A percentile compares a stretch with the other conserved stretches of the same genome.
phyloP scores from a whole-genome alignment of 352 stramenopile genomes.

The Stramenopiles sp. region DNA sequence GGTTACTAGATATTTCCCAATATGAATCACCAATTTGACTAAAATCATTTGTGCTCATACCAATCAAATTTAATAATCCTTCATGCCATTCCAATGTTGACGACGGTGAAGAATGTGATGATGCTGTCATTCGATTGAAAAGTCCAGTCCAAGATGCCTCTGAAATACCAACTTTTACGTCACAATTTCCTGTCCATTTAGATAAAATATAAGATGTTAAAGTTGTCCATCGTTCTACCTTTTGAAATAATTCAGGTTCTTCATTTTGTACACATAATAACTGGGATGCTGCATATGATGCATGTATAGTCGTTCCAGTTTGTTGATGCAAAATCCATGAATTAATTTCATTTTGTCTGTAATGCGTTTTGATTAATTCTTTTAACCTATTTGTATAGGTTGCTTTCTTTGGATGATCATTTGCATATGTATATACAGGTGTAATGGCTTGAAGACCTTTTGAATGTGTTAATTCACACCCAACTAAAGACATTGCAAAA shows the following conservation, averaged over 20 bases:
- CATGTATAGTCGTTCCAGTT: slow-evolving; percentile 48
- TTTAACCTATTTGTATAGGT: no score
- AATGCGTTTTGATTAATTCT: no score
- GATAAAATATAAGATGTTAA: slow-evolving; percentile 59
- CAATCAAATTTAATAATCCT: slow-evolving; percentile 43
- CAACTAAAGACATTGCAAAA: no score
- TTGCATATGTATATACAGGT: no score
- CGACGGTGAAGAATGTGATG: no score
- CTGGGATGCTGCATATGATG: slow-evolving; percentile 60
- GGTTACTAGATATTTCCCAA: neutral
- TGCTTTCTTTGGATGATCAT: no score
- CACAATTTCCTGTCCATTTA: slow-evolving; percentile 42
- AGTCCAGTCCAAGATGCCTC: slow-evolving; percentile 83
- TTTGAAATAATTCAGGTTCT: slow-evolving; percentile 24
- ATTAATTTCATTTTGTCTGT: no score
- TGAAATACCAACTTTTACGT: slow-evolving; percentile 62
- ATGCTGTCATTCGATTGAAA: no score
- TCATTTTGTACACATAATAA: slow-evolving; percentile 46
- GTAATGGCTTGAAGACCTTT: no score
- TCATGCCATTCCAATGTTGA: slow-evolving; percentile 50
- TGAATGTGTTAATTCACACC: no score
- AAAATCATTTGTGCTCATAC: slow-evolving; percentile 48
- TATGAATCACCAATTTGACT: slow-evolving; percentile 15
- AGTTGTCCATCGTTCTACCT: slow-evolving; percentile 57
- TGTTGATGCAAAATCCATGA: slow-evolving; percentile 13